phyloP scores from a whole-genome alignment of 1,284 basidiomycete species.

The Rugosomyces carneus region DNA sequence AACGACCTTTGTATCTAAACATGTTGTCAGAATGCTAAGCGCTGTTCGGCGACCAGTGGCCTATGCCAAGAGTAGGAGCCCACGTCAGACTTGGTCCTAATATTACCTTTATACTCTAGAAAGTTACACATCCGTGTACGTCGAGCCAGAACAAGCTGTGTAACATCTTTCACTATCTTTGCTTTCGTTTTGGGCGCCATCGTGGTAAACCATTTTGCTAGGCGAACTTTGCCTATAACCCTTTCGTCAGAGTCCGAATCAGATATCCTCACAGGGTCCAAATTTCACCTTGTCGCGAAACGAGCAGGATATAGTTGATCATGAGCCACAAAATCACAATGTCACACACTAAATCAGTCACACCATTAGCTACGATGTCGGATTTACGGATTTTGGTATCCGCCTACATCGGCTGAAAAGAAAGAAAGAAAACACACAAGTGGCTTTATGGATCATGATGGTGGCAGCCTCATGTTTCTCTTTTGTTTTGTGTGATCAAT shows the following conservation, averaged over 20 bases:
- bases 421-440: neutral
- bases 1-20: conserved; percentile 86
- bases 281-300: conserved; percentile 83
- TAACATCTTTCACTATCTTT: conserved; percentile 99
- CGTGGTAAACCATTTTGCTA: conserved; percentile 99
- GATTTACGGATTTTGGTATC: neutral
- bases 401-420: neutral
- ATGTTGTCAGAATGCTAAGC: conserved; percentile 9
- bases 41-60: neutral
- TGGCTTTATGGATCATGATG: neutral
- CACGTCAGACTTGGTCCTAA: neutral
- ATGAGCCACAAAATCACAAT: conserved; percentile 32
- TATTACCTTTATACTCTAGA: conserved; percentile 92
- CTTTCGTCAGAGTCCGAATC: conserved; percentile 7
- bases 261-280: conserved; percentile 11
- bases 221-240: conserved; percentile 84
- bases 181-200: conserved; percentile 91
- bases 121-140: conserved; percentile 99
- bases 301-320: conserved; percentile 94
- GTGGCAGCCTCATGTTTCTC: conserved; percentile 2
- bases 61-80: neutral
- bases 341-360: conserved; percentile 3
- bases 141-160: conserved; percentile 93
- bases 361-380: neutral
- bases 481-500: neutral